These are phyloP conservation scores for Acrodontium crateriforme DNA, from an alignment of 2,329 filamentous ascomycete genomes.

Conservation along the genomic window DNA sequence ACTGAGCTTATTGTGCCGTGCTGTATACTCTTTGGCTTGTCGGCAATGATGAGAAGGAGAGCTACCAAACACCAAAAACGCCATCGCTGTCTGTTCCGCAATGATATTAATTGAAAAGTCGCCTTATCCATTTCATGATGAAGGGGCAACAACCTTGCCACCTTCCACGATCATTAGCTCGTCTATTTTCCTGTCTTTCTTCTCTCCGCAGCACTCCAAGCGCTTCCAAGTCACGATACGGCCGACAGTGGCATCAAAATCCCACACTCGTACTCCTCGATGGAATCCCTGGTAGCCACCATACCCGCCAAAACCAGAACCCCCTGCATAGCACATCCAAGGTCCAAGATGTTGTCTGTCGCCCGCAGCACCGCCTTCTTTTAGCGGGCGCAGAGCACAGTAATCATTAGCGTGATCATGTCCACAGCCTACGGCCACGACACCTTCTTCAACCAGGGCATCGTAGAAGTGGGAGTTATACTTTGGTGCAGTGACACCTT, in stretches of 20 bases:
- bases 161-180: slow-evolving; percentile 49
- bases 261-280: slow-evolving; percentile 74
- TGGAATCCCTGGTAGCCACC: slow-evolving; percentile 79
- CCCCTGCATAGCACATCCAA: slow-evolving; percentile 98
- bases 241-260: slow-evolving; percentile 83
- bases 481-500: slow-evolving; percentile 71
- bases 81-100: too few relatives aligned
- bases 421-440: slow-evolving; percentile 79
- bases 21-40: too few relatives aligned
- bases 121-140: too few relatives aligned
- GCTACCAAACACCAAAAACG: too few relatives aligned
- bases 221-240: slow-evolving; percentile 88
- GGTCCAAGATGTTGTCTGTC: slow-evolving; percentile 28
- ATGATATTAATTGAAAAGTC: too few relatives aligned
- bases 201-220: slow-evolving; percentile 47
- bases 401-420: slow-evolving; percentile 98
- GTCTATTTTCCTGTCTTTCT: slow-evolving; percentile 39
- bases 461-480: slow-evolving; percentile 92
- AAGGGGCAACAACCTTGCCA: slow-evolving; percentile 36
- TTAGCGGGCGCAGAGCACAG: slow-evolving; percentile 49
- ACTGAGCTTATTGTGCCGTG: too few relatives aligned
- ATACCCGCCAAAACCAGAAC: slow-evolving; percentile 85
- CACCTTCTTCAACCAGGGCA: slow-evolving; percentile 70
- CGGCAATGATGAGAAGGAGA: too few relatives aligned
- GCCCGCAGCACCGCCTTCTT: slow-evolving; percentile 1